Evolutionary conservation across 2,329 filamentous ascomycete genomes (phyloP).

Genomic region (Aspergillus pseudoviridinutans): DNA sequence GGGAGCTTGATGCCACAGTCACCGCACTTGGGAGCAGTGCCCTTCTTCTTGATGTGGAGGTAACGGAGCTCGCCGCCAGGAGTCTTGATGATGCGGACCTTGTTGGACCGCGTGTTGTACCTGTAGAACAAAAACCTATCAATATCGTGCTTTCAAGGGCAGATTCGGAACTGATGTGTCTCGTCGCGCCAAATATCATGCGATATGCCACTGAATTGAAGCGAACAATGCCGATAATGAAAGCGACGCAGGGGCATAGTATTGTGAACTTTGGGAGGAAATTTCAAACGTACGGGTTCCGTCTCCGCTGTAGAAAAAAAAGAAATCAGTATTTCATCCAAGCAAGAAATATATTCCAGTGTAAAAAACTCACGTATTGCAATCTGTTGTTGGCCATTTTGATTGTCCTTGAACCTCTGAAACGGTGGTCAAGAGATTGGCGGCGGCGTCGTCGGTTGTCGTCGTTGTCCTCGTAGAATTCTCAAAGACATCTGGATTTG

Average conservation of each 20-base stretch:
- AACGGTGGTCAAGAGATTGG: slow-evolving; percentile 40
- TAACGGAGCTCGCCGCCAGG: slow-evolving; percentile 93
- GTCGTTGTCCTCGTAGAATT: slow-evolving; percentile 41
- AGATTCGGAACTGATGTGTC: not conserved
- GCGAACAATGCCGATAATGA: slow-evolving; percentile 13
- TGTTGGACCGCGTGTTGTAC: slow-evolving; percentile 99
- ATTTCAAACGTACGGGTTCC: slow-evolving; percentile 66
- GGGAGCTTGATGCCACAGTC: slow-evolving; percentile 97
- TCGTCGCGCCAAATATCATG: slow-evolving; percentile 11
- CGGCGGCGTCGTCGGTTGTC: slow-evolving; percentile 38
- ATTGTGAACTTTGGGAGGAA: slow-evolving; percentile 5
- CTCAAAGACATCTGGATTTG: slow-evolving; percentile 39
- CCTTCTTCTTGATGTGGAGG: slow-evolving; percentile 99
- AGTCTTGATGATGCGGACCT: slow-evolving; percentile 92
- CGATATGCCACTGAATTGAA: slow-evolving; percentile 12
- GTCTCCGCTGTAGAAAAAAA: slow-evolving; percentile 57
- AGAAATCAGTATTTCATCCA: slow-evolving; percentile 24
- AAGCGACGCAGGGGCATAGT: slow-evolving; percentile 18
- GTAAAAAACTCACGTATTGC: slow-evolving; percentile 42
- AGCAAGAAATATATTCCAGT: slow-evolving; percentile 1
- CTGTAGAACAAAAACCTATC: slow-evolving; percentile 46
- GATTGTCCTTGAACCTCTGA: slow-evolving; percentile 42
- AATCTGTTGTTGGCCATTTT: slow-evolving; percentile 53
- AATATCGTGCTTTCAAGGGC: slow-evolving; percentile 20
- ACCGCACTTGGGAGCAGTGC: slow-evolving; percentile 97